Evolutionary conservation across 1,284 basidiomycete species (phyloP), one percentile per base, ranked within the genome.

Genomic region (Microbotryum scabiosae): DNA sequence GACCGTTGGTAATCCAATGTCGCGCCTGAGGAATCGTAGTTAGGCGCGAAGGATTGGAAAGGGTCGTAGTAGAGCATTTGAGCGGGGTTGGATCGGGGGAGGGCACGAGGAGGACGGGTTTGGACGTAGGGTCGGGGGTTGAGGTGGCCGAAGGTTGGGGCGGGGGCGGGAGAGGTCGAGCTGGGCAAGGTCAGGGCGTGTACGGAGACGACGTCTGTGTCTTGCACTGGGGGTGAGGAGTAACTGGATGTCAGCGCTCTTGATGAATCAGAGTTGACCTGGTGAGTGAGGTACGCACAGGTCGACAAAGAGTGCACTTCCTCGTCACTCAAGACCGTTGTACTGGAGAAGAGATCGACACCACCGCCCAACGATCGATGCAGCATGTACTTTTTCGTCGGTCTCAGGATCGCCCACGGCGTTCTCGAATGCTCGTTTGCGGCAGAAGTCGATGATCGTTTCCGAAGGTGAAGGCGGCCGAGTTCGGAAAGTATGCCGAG

Each of bases 191-290:
- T 18, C 14, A 41, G 5, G 14, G 36, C 36, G 16, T 56, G 60
- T 7, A 70, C 57, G 7, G 63, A 55, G 7, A 70, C 55, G 23
- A 70, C 45, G 51, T 70, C 69, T 23, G 69, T 68, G 54, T 70
- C 69, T 20, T 60, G 32, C 20, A 63, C 69, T 70, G 12, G 9
- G 16, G 43, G n/a, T n/a, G 4, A n/a, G 44, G 4, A 26, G 20
- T 32, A n/a, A n/a, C n/a, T n/a, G n/a, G n/a, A n/a, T n/a, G n/a
- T n/a, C n/a, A n/a, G n/a, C n/a, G n/a, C n/a, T n/a, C n/a, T n/a
- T n/a, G n/a, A n/a, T n/a, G n/a, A n/a, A n/a, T n/a, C n/a, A n/a
- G n/a, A n/a, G n/a, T n/a, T n/a, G n/a, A n/a, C n/a, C n/a, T n/a
- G n/a, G 20, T 21, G 21, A 20, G 2, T 5, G 6, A 41, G 25